Conservation (phyloP, 2,329 filamentous ascomycete species). For the Epichloe bromicola region DNA sequence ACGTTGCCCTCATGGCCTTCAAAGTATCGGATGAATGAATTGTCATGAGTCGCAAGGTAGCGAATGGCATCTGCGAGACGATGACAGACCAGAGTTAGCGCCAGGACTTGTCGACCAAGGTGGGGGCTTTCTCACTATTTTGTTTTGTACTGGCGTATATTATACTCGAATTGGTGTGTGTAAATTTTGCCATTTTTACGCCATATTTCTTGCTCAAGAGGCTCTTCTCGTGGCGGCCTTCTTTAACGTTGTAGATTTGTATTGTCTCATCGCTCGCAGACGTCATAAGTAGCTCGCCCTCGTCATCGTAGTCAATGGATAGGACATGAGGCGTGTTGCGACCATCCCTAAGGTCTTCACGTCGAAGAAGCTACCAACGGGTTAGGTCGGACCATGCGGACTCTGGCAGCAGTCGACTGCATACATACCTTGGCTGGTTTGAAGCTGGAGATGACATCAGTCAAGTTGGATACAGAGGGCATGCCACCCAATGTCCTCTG, state of each 20-base stretch:
- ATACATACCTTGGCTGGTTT: conserved; percentile 61
- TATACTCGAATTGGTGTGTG: conserved; percentile 80
- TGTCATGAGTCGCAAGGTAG: conserved; percentile 86
- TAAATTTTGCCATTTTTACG: conserved; percentile 86
- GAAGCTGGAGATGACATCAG: conserved; percentile 65
- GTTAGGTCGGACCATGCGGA: neutral
- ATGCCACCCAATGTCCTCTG: conserved; percentile 31
- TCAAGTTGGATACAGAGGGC: conserved; percentile 49
- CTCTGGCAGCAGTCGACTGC: neutral
- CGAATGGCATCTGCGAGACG: conserved; percentile 54
- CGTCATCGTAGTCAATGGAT: conserved; percentile 93
- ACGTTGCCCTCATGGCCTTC: conserved; percentile 78
- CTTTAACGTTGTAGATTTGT: conserved; percentile 86
- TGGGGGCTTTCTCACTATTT: conserved; percentile 46
- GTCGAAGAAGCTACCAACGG: conserved; percentile 36
- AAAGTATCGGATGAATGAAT: conserved; percentile 93
- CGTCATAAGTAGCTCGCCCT: conserved; percentile 82
- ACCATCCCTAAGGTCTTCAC: conserved; percentile 40
- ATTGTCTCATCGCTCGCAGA: conserved; percentile 90
- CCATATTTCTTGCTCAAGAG: conserved; percentile 95
- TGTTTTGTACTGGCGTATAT: conserved; percentile 94
- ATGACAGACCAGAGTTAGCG: conserved; percentile 2
- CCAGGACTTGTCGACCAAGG: neutral
- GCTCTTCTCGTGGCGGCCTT: conserved; percentile 79
- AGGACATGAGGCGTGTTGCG: conserved; percentile 53